Percentiles rank a stretch among this genome's conserved stretches.
Conservation (phyloP, 768 basidiomycete species). For the Russula earlei region DNA sequence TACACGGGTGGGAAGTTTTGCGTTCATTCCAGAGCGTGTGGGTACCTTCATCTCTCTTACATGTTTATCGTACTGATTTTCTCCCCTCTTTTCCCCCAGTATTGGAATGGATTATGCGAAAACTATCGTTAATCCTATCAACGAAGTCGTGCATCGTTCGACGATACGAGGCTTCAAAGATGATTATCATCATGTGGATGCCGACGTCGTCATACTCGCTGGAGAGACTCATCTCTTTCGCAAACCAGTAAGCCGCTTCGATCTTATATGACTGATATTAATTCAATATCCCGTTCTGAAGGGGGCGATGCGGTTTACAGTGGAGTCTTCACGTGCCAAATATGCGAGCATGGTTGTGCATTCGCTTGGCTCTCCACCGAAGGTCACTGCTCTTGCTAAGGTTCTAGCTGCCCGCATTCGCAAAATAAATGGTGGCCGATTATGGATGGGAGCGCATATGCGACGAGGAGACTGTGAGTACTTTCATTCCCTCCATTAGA, state of each 20-base stretch:
- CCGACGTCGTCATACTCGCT: slow-evolving; percentile 32
- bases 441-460: slow-evolving; percentile 37
- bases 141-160: slow-evolving; percentile 29
- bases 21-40: slow-evolving; percentile 34
- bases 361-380: background rate
- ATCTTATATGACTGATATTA: background rate
- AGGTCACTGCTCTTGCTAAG: slow-evolving; percentile 25
- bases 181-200: slow-evolving; percentile 28
- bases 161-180: slow-evolving; percentile 34
- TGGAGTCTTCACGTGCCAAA: background rate
- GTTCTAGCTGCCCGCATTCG: slow-evolving; percentile 29
- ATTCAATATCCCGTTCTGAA: background rate
- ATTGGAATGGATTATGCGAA: slow-evolving; percentile 32
- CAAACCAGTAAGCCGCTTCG: slow-evolving; percentile 28
- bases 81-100: slow-evolving; percentile 21
- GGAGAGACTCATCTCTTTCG: slow-evolving; percentile 33
- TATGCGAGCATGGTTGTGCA: slow-evolving; percentile 9
- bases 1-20: slow-evolving; percentile 33
- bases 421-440: slow-evolving; percentile 24
- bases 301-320: slow-evolving; percentile 18
- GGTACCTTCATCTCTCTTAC: slow-evolving; percentile 17
- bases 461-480: slow-evolving; percentile 35
- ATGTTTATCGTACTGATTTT: background rate
- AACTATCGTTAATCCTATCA: slow-evolving; percentile 32
- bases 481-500: background rate